A percentile compares a stretch with the other conserved stretches of the same genome.
Conservation (phyloP, 1,284 basidiomycete genomes). For the Pisolithus thermaeus region DNA sequence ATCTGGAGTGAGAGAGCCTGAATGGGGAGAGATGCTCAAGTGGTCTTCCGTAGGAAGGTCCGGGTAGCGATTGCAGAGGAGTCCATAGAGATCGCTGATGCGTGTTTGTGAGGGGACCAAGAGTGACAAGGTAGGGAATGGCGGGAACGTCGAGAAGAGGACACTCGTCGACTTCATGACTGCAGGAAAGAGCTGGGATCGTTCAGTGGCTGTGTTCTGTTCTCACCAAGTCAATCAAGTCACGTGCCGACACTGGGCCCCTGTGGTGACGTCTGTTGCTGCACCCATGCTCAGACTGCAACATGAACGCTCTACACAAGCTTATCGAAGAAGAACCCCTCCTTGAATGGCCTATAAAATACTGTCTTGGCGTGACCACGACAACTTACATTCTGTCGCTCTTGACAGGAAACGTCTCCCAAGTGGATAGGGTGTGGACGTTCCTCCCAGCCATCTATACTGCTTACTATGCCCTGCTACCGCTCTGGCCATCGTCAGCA, state of each 20-base stretch:
- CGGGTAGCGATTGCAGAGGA: slow-evolving; percentile 54
- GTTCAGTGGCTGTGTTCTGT: neutral
- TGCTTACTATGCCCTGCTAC: slow-evolving; percentile 67
- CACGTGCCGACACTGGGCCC: too few relatives aligned
- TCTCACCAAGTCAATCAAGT: too few relatives aligned
- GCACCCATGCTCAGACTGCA: too few relatives aligned
- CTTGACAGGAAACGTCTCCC: slow-evolving; percentile 76
- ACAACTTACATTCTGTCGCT: slow-evolving; percentile 54
- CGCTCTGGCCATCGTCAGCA: slow-evolving; percentile 51
- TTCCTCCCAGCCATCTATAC: slow-evolving; percentile 79
- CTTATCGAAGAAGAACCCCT: slow-evolving; percentile 26
- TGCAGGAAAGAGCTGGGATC: slow-evolving; percentile 6
- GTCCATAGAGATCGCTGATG: slow-evolving; percentile 44
- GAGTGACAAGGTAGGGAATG: slow-evolving; percentile 69
- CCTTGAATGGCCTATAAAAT: slow-evolving; percentile 56
- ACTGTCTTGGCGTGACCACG: slow-evolving; percentile 46
- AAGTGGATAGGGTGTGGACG: slow-evolving; percentile 77
- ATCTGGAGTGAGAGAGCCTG: slow-evolving; percentile 39
- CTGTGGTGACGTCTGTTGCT: too few relatives aligned
- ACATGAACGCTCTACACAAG: slow-evolving; percentile 6
- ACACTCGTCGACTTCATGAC: slow-evolving; percentile 43
- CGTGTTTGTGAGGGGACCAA: slow-evolving; percentile 47
- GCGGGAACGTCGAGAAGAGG: slow-evolving; percentile 69
- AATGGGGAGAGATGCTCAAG: slow-evolving; percentile 49
- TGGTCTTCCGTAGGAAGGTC: slow-evolving; percentile 45